A percentile compares a stretch with the other conserved stretches of the same genome.
Conservation (phyloP, 371 early-diverging fungal genomes). For the Rhizomucor pusillus region DNA sequence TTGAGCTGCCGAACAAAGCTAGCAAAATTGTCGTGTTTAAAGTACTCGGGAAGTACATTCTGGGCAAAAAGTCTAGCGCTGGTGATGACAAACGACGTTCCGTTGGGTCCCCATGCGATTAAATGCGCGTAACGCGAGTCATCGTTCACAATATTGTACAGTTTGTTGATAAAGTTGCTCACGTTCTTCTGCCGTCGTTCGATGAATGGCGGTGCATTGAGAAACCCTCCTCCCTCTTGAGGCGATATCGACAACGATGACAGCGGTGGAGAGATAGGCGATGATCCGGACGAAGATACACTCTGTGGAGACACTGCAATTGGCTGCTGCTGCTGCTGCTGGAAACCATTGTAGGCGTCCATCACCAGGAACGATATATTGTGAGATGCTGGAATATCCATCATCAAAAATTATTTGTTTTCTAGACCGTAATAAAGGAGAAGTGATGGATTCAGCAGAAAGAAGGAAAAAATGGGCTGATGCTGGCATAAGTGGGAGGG, state of each 20-base stretch:
- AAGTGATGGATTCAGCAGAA: too few species aligned
- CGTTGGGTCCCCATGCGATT: conserved; percentile 74
- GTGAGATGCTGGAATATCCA: too few species aligned
- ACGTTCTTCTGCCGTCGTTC: conserved; percentile 5
- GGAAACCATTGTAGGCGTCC: too few species aligned
- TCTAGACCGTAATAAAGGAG: too few species aligned
- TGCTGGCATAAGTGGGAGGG: too few species aligned
- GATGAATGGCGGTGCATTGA: conserved; percentile 2
- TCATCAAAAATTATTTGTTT: too few species aligned
- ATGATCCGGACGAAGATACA: too few species aligned
- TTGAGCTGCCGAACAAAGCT: conserved; percentile 96
- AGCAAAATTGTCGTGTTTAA: conserved; percentile 92
- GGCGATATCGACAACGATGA: conserved; percentile 7
- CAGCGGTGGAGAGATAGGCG: conserved; percentile 5
- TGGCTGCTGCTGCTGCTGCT: too few species aligned
- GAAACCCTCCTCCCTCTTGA: neutral
- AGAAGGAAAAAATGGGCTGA: too few species aligned
- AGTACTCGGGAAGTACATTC: conserved; percentile 81
- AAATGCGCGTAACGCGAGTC: conserved; percentile 57
- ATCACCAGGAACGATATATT: too few species aligned
- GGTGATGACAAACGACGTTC: conserved; percentile 70
- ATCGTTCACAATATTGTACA: conserved; percentile 70
- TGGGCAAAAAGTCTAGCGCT: conserved; percentile 77
- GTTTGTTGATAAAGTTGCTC: conserved; percentile 26
- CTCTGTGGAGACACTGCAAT: too few species aligned